Evolutionary conservation across 78 protist genomes (phyloP), one percentile per base, ranked within the genome.

Genomic region (Dictyostelium discoideum): DNA sequence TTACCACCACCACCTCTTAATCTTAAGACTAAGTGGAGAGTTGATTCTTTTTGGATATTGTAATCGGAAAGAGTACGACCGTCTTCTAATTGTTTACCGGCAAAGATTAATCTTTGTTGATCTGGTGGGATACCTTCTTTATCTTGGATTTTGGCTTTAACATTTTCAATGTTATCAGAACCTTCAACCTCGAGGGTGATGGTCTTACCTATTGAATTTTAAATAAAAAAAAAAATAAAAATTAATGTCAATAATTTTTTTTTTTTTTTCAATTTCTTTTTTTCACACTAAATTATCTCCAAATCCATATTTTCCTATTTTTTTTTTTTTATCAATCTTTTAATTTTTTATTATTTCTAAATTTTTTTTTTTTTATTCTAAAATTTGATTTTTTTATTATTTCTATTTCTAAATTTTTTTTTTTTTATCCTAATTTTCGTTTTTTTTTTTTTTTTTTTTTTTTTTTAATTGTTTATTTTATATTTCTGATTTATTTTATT

Each of bases 101-200:
- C 99, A 84, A 99, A 99, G 96, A 99, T 99, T 48, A 99, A 98
- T 22, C 99, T 87, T 96, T 99, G 99, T 87, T 99, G 99, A 80
- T 99, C 99, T 9, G 99, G 99, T 73, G 99, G 99, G 98, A 99
- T 99, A 76, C 99, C 99, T 86, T 97, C 99, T 98, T 98, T 98
- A 97, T 98, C 99, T 95, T 98, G 99, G 95, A 99, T 99, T 98
- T 99, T 99, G 26, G 97, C 93, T 98, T 99, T 99, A 85, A 99
- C 99, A 63, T 95, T 98, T 85, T 98, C 99, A 74, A 98, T 98
- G 81, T 98, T 97, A 97, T 99, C 98, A 32, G 97, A 79, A 42
- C 98, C 26, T 96, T 98, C 98, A 76, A 98, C 99, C 88, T 98
- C 99, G 26, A 99, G 97, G 26, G 99, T 97, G 97, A 99, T 98